These are phyloP conservation scores for Thraustotheca clavata DNA, from an alignment of 352 stramenopile species.

Conservation along the genomic window DNA sequence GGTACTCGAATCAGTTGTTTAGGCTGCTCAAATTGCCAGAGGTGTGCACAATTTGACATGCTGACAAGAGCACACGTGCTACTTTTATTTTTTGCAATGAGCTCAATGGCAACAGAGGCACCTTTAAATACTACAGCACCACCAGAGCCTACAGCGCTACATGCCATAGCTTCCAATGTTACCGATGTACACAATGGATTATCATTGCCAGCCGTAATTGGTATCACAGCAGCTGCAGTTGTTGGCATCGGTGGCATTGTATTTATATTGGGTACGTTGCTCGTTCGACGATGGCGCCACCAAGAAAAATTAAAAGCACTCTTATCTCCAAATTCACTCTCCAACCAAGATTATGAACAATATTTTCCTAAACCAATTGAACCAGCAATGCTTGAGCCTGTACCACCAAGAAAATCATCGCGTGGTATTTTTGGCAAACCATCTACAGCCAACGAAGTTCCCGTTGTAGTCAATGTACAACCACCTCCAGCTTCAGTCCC, in stretches of 20 bases:
- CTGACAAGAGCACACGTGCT: background rate
- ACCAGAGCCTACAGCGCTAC: background rate
- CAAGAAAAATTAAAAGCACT: background rate
- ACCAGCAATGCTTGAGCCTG: background rate
- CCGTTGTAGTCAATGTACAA: background rate
- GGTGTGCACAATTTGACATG: background rate
- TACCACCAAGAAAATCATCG: background rate
- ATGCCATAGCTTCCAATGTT: background rate
- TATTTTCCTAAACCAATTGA: constrained; percentile 11
- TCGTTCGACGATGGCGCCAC: background rate
- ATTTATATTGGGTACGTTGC: background rate
- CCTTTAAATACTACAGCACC: background rate
- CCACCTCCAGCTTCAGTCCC: too few relatives aligned
- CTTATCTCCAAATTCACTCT: background rate
- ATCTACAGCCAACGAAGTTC: background rate
- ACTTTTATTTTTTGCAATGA: background rate
- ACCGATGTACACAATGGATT: background rate
- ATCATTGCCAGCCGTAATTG: background rate
- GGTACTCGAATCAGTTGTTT: too few relatives aligned
- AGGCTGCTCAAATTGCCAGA: too few relatives aligned
- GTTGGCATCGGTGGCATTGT: background rate
- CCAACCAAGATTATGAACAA: background rate
- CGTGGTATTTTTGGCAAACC: background rate
- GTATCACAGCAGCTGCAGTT: background rate
- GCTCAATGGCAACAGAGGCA: background rate